Base-by-base conservation (phyloP, 352 stramenopile genomes). In the Hyaloperonospora arabidopsidis region DNA sequence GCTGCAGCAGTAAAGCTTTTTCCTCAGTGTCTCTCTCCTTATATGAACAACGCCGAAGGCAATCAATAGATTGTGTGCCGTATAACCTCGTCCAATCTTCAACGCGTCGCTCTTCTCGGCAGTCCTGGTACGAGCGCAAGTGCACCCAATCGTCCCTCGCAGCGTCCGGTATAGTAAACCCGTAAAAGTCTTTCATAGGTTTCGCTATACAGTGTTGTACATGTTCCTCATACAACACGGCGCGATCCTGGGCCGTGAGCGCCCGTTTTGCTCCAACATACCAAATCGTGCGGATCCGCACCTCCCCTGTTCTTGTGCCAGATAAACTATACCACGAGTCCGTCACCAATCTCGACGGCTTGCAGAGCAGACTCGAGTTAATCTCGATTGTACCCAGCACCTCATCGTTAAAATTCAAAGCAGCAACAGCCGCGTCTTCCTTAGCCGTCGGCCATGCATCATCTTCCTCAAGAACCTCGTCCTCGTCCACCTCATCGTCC, bases 41-140 rank as follows among this genome's bases (percentile, higher is more conserved):
- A 48, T 52, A 67, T 8, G 57, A 63, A 47, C 61, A 69, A 12
- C 58, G 62, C 18, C 57, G 51, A 17, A 76, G 39, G n/a, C 57
- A 47, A 21, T 73, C 68, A 14, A 70, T 60, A 34, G 84, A 75
- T 18, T 85, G 58, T 0, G 68, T 63, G 5, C 63, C 68, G 44
- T 89, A 86, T 11, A 68, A 54, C 6, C 53, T 54, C 15, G 77
- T 72, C 81, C 81, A 91, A 40, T 86, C 70, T 19, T 74, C 63
- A n/a, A 86, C 53, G 5, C 81, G 81, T 22, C 74, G 73, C 40
- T 84, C 57, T 34, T 91, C 81, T 56, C 81, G 67, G 36, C 76
- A 91, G n/a, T 84, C 75, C 23, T 86, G 56, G 35, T 91, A 91
- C 12, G 77, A 86, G 14, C 66, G 65, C 52, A 91, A 65, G 47